Percentiles rank a stretch among this genome's conserved stretches.
phyloP scores from a whole-genome alignment of 2,329 filamentous ascomycete species.

The Claviceps lovelessii region DNA sequence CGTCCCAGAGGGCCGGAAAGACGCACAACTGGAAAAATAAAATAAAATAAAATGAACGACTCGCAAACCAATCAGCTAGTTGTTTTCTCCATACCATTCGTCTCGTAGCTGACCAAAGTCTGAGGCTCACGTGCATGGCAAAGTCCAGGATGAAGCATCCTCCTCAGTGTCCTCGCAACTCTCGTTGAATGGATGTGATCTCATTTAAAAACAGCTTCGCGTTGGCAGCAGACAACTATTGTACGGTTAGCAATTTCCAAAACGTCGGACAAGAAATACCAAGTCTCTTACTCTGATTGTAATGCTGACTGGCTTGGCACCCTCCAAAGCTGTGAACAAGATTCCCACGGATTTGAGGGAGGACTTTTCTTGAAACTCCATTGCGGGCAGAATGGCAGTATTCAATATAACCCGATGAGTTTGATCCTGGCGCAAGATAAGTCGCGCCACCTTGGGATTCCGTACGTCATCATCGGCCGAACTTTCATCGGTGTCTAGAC shows the following conservation, averaged over 20 bases:
- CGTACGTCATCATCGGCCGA: slow-evolving; percentile 14
- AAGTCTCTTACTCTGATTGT: slow-evolving; percentile 42
- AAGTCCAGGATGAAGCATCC: background rate
- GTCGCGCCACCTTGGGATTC: slow-evolving; percentile 43
- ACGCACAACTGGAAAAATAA: no score
- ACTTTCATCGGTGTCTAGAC: slow-evolving; percentile 30
- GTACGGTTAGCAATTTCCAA: slow-evolving; percentile 1
- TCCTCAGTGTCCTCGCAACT: slow-evolving; percentile 28
- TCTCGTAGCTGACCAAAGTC: background rate
- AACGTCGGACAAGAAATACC: background rate
- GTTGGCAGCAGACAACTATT: slow-evolving; percentile 38
- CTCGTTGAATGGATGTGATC: slow-evolving; percentile 34
- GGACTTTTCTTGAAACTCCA: slow-evolving; percentile 67
- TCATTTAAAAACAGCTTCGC: slow-evolving; percentile 38
- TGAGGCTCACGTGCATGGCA: background rate
- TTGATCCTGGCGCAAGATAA: slow-evolving; percentile 85
- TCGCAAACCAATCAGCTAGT: background rate
- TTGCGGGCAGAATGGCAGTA: slow-evolving; percentile 61
- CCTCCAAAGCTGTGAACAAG: slow-evolving; percentile 49
- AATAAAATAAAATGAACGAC: background rate
- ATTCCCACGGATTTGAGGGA: slow-evolving; percentile 58
- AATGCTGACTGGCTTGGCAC: slow-evolving; percentile 41
- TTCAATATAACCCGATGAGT: slow-evolving; percentile 80
- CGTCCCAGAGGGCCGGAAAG: no score
- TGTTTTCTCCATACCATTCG: background rate